Conservation (phyloP, 2,329 filamentous ascomycete species). For the Botryotinia narcissicola region DNA sequence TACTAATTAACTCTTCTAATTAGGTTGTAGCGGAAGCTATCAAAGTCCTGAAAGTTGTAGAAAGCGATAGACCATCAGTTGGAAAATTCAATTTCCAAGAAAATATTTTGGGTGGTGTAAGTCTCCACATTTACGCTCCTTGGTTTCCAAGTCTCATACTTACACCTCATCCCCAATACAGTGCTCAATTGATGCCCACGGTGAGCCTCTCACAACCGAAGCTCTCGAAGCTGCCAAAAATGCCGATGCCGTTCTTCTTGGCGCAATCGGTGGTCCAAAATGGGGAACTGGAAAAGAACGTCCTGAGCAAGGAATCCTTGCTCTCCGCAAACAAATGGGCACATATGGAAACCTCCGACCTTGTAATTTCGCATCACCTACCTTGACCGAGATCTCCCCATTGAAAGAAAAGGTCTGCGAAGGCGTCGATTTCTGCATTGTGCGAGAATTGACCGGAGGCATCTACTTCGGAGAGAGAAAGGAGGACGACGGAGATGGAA, state of each 20-base stretch:
- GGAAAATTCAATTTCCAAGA: constrained; percentile 85
- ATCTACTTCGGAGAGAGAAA: constrained; percentile 93
- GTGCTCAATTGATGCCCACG: constrained; percentile 84
- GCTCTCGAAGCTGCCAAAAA: constrained; percentile 79
- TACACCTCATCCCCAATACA: constrained; percentile 40
- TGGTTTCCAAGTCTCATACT: neutral
- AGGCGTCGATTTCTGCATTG: constrained; percentile 87
- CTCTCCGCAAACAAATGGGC: constrained; percentile 86
- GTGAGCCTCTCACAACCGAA: constrained; percentile 75
- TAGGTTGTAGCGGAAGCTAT: constrained; percentile 81
- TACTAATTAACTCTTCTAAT: neutral
- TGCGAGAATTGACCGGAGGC: constrained; percentile 87
- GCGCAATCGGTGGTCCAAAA: constrained; percentile 93
- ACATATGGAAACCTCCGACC: constrained; percentile 95
- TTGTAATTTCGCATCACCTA: constrained; percentile 90
- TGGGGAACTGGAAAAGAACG: constrained; percentile 88
- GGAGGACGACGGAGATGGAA: constrained; percentile 72
- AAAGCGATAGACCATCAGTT: constrained; percentile 62
- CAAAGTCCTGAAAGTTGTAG: constrained; percentile 80
- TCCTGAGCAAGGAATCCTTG: constrained; percentile 88
- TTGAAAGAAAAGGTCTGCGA: constrained; percentile 82
- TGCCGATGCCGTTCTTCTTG: constrained; percentile 86
- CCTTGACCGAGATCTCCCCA: constrained; percentile 79
- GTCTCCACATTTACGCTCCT: neutral
- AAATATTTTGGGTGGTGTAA: constrained; percentile 85